phyloP scores from a whole-genome alignment of 2,329 filamentous ascomycete species.

The Drechmeria coniospora region DNA sequence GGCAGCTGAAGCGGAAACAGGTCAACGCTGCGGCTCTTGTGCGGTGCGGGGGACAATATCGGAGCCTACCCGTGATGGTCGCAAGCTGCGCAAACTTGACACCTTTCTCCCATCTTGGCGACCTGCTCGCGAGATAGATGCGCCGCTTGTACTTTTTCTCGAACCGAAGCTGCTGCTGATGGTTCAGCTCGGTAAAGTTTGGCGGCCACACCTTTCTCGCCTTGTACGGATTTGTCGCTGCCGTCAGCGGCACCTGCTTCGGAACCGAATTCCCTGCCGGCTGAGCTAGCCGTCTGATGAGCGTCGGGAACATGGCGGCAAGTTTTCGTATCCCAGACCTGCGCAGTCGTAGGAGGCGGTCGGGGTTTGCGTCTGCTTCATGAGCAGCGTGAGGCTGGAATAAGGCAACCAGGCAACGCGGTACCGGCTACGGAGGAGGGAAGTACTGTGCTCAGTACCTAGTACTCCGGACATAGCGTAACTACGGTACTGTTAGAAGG shows the following conservation, averaged over 20 bases:
- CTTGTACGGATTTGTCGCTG: conserved; percentile 42
- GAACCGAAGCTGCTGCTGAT: conserved; percentile 60
- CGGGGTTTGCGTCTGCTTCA: neutral
- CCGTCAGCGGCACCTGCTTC: conserved; percentile 14
- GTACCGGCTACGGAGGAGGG: no score
- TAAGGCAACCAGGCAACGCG: no score
- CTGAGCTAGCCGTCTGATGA: conserved; percentile 18
- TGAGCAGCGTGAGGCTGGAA: no score
- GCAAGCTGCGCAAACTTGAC: conserved; percentile 49
- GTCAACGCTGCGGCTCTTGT: conserved; percentile 1
- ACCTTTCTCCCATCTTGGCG: conserved; percentile 49
- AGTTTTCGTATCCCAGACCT: conserved; percentile 3
- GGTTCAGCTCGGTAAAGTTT: conserved; percentile 53
- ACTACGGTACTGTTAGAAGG: no score
- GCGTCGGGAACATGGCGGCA: conserved; percentile 18
- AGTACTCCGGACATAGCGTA: no score
- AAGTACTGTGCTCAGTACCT: no score
- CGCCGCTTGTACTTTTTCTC: conserved; percentile 67
- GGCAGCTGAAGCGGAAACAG: conserved; percentile 13
- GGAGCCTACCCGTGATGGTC: conserved; percentile 37
- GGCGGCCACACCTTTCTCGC: conserved; percentile 66
- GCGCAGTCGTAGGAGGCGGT: neutral
- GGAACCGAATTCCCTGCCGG: conserved; percentile 12
- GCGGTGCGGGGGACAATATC: neutral
- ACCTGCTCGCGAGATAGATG: conserved; percentile 41